phyloP scores from a whole-genome alignment of 371 early-diverging fungal genomes.

The Encephalitozoon hellem region DNA sequence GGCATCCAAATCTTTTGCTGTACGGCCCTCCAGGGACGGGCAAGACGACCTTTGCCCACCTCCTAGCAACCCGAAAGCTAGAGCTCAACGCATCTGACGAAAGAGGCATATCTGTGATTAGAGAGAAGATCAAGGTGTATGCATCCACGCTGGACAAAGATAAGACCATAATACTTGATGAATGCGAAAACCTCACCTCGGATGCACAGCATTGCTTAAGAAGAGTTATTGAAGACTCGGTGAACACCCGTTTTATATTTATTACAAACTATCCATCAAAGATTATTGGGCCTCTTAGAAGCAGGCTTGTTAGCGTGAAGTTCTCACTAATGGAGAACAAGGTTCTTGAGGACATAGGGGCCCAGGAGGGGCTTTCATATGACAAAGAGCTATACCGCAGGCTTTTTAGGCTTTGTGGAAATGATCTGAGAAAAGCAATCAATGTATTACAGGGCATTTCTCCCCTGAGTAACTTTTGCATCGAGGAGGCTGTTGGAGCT shows the following conservation, averaged over 20 bases:
- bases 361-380: constrained; percentile 40
- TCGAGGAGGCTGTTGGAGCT: constrained; percentile 52
- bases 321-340: constrained; percentile 18
- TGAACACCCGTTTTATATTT: constrained; percentile 60
- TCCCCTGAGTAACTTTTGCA: constrained; percentile 18
- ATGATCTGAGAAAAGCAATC: constrained; percentile 55
- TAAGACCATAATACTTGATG: constrained; percentile 60
- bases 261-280: constrained; percentile 64
- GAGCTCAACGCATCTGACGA: constrained; percentile 61
- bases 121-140: constrained; percentile 66
- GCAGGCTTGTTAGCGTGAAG: constrained; percentile 53
- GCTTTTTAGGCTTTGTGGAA: constrained; percentile 41
- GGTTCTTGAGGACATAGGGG: constrained; percentile 43
- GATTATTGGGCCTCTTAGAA: constrained; percentile 60
- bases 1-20: constrained; percentile 84
- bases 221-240: constrained; percentile 59
- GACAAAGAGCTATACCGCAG: constrained; percentile 18
- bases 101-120: constrained; percentile 59
- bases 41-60: constrained; percentile 90
- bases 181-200: constrained; percentile 61
- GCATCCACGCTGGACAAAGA: constrained; percentile 40
- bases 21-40: constrained; percentile 98
- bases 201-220: constrained; percentile 62
- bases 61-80: constrained; percentile 66
- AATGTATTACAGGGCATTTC: constrained; percentile 57